These are phyloP conservation scores for Trichophyton schoenleinii DNA, from an alignment of 2,329 filamentous ascomycete species.

Conservation along the genomic window DNA sequence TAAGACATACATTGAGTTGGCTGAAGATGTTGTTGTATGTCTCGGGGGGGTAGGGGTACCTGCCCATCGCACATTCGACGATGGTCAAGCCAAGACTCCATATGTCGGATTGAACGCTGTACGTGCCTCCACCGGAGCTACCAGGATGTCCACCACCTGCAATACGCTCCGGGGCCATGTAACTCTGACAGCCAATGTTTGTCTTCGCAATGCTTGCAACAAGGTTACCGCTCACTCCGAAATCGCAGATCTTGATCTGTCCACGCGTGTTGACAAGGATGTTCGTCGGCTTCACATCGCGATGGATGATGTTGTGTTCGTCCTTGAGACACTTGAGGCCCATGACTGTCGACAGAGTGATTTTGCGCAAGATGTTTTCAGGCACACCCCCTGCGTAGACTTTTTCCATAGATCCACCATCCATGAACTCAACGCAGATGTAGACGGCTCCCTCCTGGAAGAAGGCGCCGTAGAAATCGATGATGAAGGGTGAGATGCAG, in stretches of 20 bases:
- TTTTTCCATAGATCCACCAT: constrained; percentile 94
- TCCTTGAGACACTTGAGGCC: constrained; percentile 90
- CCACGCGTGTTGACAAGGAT: constrained; percentile 82
- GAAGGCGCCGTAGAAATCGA: constrained; percentile 97
- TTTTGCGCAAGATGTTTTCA: constrained; percentile 76
- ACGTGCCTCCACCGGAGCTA: constrained; percentile 64
- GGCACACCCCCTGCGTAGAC: constrained; percentile 83
- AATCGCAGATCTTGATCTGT: constrained; percentile 96
- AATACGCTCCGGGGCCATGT: constrained; percentile 96
- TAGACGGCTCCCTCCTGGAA: constrained; percentile 98
- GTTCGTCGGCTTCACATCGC: constrained; percentile 98
- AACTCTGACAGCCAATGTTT: constrained; percentile 97
- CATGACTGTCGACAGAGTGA: constrained; percentile 78
- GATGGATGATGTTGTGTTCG: constrained; percentile 97
- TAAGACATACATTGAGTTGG: constrained; percentile 71
- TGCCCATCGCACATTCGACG: constrained; percentile 88
- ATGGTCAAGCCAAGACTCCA: constrained; percentile 92
- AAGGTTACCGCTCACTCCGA: constrained; percentile 90
- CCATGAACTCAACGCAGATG: constrained; percentile 99
- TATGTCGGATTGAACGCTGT: constrained; percentile 95
- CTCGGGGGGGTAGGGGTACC: constrained; percentile 92
- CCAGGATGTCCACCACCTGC: constrained; percentile 65
- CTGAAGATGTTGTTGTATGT: constrained; percentile 98
- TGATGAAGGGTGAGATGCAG: constrained; percentile 89
- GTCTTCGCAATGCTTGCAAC: constrained; percentile 97